Base-by-base conservation (phyloP, 768 basidiomycete genomes). In the Pleurotus giganteus region DNA sequence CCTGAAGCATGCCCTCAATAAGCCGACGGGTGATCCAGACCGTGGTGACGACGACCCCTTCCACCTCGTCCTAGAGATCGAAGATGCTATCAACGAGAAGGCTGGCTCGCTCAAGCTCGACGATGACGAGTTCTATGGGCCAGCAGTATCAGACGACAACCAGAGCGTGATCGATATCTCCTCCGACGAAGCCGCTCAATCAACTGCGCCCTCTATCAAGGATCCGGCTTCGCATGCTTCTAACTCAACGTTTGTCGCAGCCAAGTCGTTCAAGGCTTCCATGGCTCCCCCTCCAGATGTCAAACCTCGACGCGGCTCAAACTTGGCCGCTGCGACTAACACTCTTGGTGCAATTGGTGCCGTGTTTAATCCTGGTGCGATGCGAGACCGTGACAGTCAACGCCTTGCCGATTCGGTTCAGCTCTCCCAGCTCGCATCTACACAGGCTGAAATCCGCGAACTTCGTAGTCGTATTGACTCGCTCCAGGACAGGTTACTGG, bases 11-110 rank as follows among this genome's bases (percentile, higher is more conserved):
- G 43, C 43, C 13, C n/a, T 1, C 3, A 62, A 57, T 13, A 66
- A 69, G 58, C 68, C 69, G n/a, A 72, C 65, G 3, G 68, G 70
- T 13, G 56, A 55, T 58, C 65, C 59, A 2, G 26, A 55, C 0
- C 64, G 62, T 47, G 66, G 65, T 13, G 60, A 57, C 17, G 59
- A 66, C 12, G 41, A 44, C 24, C 43, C 7, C 24, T 44, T 67
- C 12, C 53, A 57, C n/a, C 53, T 44, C n/a, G 67, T 63, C 1
- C 65, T 64, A 41, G 15, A 56, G 2, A 60, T 68, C 47, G 59
- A 68, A 2, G 27, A 51, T 0, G 41, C 56, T 4, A 65, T 68
- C 28, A 63, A 61, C 31, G 62, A 64, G 37, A 29, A 44, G 15
- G 58, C 57, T 19, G 61, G 64, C 2, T 63, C 59, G 7, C 37